Percentiles rank a stretch among this genome's conserved stretches.
These are phyloP conservation scores for Murraya paniculata DNA, from an alignment of 345 rosid genomes.

Conservation along the genomic window DNA sequence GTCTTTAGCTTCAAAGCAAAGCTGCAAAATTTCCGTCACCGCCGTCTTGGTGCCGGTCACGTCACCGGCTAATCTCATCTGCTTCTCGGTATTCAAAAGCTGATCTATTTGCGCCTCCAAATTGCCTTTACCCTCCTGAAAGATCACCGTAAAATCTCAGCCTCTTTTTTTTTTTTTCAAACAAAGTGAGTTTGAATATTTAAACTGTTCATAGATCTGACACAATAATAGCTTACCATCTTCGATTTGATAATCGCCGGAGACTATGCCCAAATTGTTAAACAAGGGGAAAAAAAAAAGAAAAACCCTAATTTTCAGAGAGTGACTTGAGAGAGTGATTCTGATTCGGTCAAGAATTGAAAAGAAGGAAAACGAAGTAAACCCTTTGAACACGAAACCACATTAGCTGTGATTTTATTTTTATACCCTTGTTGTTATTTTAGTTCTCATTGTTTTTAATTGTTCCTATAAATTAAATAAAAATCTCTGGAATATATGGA, in stretches of 20 bases:
- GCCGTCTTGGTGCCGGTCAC: constrained; percentile 79
- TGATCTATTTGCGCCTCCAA: constrained; percentile 67
- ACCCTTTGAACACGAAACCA: constrained; percentile 3
- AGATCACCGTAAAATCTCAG: not conserved
- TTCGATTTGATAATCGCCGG: not conserved
- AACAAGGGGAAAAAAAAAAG: no score
- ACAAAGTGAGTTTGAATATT: not conserved
- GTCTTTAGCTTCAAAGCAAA: constrained; percentile 83
- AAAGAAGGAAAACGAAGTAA: not conserved
- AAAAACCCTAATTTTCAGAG: not conserved
- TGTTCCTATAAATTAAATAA: not conserved
- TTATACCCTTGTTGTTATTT: not conserved
- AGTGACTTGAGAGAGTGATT: not conserved
- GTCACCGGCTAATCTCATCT: constrained; percentile 74
- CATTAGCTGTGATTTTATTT: not conserved
- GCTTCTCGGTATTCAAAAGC: constrained; percentile 76
- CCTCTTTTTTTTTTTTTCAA: not conserved
- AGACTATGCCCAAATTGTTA: not conserved
- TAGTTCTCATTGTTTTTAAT: not conserved
- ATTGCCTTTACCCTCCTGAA: constrained; percentile 48
- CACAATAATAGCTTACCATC: constrained; percentile 25
- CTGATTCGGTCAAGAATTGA: not conserved
- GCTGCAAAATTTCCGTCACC: constrained; percentile 63
- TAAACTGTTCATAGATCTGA: not conserved
- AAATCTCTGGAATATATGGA: no score